phyloP scores from a whole-genome alignment of 352 stramenopile genomes.

The Phytophthora brassicae region DNA sequence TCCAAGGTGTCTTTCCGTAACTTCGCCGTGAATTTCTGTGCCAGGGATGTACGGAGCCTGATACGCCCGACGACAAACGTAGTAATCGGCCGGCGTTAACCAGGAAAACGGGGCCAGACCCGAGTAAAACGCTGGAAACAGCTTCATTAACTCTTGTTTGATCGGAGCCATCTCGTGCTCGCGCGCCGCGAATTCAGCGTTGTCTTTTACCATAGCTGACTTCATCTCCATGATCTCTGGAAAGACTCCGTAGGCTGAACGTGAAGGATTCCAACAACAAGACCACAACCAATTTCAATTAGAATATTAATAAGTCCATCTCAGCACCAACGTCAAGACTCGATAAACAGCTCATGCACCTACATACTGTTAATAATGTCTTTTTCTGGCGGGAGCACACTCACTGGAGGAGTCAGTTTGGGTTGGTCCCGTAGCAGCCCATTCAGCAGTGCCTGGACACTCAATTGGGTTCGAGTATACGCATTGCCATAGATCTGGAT shows the following conservation, averaged over 20 bases:
- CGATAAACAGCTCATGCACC: constrained; percentile 8
- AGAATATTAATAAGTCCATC: too few species aligned
- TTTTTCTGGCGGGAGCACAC: constrained; percentile 58
- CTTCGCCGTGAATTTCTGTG: constrained; percentile 45
- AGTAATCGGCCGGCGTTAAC: constrained; percentile 76
- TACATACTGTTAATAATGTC: constrained; percentile 89
- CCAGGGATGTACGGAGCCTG: constrained; percentile 49
- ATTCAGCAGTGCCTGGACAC: constrained; percentile 61
- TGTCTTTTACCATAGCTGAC: constrained; percentile 46
- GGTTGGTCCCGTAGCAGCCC: constrained; percentile 45
- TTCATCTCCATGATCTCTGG: constrained; percentile 68
- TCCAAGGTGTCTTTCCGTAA: constrained; percentile 51
- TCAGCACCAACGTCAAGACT: too few species aligned
- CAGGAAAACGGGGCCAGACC: constrained; percentile 54
- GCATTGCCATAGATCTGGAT: constrained; percentile 69
- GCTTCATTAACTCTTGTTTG: constrained; percentile 52
- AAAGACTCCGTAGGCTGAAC: constrained; percentile 57
- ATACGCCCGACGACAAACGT: constrained; percentile 66
- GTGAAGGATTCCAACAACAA: not conserved
- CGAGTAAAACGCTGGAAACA: constrained; percentile 55
- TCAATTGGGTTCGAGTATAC: constrained; percentile 81
- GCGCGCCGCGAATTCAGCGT: constrained; percentile 44
- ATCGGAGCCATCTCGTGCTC: constrained; percentile 56
- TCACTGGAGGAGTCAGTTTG: constrained; percentile 40
- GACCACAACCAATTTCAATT: not conserved